Evolutionary conservation across 2,329 filamentous ascomycete genomes (phyloP).

Genomic region (Diplodia mutila): DNA sequence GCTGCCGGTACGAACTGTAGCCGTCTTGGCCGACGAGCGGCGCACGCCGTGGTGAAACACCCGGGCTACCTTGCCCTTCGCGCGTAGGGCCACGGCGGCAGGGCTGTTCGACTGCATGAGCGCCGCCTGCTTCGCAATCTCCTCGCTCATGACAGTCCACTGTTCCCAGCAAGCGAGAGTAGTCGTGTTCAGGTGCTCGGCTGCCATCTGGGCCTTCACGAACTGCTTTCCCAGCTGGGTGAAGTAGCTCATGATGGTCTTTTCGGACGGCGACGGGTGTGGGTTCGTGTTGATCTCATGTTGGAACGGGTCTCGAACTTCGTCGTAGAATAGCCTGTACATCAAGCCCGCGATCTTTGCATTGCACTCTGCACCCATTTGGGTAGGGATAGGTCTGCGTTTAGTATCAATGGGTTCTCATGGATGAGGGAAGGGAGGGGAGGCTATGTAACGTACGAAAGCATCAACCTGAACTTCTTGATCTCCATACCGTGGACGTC

Average conservation of each 20-base stretch:
- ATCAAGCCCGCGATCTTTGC: background rate
- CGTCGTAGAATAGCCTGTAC: background rate
- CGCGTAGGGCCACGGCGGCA: background rate
- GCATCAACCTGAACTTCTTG: background rate
- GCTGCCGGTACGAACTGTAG: background rate
- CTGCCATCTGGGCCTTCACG: background rate
- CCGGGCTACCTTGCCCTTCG: background rate
- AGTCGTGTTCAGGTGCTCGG: background rate
- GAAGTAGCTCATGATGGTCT: background rate
- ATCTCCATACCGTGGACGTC: background rate
- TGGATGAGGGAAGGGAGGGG: no score
- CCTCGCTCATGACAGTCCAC: background rate
- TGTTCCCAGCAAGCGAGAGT: background rate
- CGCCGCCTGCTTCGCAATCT: background rate
- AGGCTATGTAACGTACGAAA: background rate
- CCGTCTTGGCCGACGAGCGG: background rate
- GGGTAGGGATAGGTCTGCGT: slow-evolving; percentile 5
- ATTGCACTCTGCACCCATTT: slow-evolving; percentile 1
- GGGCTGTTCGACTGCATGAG: background rate
- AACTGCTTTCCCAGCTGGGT: background rate
- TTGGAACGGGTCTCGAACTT: background rate
- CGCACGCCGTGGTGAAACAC: background rate
- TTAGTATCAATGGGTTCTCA: background rate
- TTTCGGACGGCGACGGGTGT: background rate
- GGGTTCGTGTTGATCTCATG: background rate